These are phyloP conservation scores for Hemisphaericaspora nanyangensis DNA, from an alignment of 805 yeast species.

Conservation along the genomic window DNA sequence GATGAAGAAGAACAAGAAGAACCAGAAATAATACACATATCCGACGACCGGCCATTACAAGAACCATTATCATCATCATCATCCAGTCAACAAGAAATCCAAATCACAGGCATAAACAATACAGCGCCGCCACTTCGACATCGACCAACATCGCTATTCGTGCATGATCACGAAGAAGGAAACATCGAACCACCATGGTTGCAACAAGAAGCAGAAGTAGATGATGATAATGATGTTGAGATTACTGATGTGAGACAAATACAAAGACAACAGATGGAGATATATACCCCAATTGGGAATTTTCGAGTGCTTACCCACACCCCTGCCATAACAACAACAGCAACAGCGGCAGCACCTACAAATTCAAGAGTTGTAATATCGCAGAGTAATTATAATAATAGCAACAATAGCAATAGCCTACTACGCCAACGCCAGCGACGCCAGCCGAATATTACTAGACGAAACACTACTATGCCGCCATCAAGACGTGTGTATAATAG, in stretches of 20 bases:
- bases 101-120: slow-evolving; percentile 3
- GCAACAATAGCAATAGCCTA: too few species aligned
- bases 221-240: background rate
- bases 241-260: slow-evolving; percentile 1
- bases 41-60: background rate
- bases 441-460: too few species aligned
- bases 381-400: too few species aligned
- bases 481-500: too few species aligned
- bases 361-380: too few species aligned
- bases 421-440: too few species aligned
- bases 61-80: background rate
- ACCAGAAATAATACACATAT: slow-evolving; percentile 5
- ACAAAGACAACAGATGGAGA: background rate
- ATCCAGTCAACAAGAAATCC: slow-evolving; percentile 4
- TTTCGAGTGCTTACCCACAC: background rate
- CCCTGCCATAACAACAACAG: background rate
- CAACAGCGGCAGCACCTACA: background rate
- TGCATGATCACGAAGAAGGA: background rate
- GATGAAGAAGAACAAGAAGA: slow-evolving; percentile 9
- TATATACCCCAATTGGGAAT: slow-evolving; percentile 6
- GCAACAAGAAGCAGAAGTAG: too few species aligned
- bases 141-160: background rate
- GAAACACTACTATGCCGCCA: too few species aligned
- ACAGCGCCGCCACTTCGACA: too few species aligned
- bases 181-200: too few species aligned